Percentiles rank a stretch among this genome's conserved stretches.
phyloP scores from a whole-genome alignment of 2,329 filamentous ascomycete species.

The Ambrosiella beaveri region DNA sequence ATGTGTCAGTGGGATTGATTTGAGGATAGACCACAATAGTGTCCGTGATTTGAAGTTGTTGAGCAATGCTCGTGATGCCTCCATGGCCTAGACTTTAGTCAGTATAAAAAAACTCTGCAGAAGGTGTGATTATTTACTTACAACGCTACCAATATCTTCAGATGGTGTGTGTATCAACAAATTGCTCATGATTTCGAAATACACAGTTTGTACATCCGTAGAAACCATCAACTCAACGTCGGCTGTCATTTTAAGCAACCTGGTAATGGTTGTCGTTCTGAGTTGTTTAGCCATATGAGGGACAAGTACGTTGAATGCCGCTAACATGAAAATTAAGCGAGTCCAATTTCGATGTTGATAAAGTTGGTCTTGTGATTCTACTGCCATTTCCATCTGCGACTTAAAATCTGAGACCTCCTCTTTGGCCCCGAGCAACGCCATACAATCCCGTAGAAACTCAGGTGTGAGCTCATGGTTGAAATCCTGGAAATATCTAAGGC shows the following conservation, averaged over 20 bases:
- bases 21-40: slow-evolving; percentile 40
- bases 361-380: neutral
- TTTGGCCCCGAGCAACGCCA: slow-evolving; percentile 6
- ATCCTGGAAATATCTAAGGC: neutral
- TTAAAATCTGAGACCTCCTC: slow-evolving; percentile 6
- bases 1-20: slow-evolving; percentile 37
- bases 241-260: too few species aligned
- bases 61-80: slow-evolving; percentile 21
- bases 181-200: too few species aligned
- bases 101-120: neutral
- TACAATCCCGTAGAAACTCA: slow-evolving; percentile 4
- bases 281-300: too few species aligned
- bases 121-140: slow-evolving; percentile 19
- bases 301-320: too few species aligned
- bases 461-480: neutral
- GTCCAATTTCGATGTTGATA: slow-evolving; percentile 2
- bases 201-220: too few species aligned
- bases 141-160: slow-evolving; percentile 25
- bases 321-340: slow-evolving; percentile 14
- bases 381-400: neutral
- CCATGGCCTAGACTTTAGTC: neutral
- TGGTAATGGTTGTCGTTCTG: too few species aligned
- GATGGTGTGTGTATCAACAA: too few species aligned
- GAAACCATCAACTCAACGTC: too few species aligned
- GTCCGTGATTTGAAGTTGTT: slow-evolving; percentile 28